phyloP scores from a whole-genome alignment of 1,284 basidiomycete genomes.

The Sporisorium sorghi region DNA sequence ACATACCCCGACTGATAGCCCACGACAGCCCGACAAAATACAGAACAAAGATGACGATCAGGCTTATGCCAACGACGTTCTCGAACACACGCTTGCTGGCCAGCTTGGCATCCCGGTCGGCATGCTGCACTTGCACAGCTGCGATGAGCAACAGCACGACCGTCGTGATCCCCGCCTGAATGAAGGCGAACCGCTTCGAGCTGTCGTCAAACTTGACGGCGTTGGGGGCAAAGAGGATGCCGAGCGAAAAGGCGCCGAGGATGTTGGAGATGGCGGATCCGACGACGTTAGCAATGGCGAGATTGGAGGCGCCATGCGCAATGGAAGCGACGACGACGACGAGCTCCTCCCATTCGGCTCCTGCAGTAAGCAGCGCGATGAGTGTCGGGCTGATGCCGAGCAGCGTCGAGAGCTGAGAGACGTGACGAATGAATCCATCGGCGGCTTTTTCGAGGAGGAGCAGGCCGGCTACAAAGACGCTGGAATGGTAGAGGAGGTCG shows the following conservation, averaged over 20 bases:
- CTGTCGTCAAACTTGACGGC: slow-evolving; percentile 39
- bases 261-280: slow-evolving; percentile 63
- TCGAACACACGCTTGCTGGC: slow-evolving; percentile 37
- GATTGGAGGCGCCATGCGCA: slow-evolving; percentile 36
- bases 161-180: slow-evolving; percentile 38
- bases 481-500: slow-evolving; percentile 32
- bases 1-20: slow-evolving; percentile 47
- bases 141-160: slow-evolving; percentile 33
- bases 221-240: slow-evolving; percentile 34
- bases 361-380: slow-evolving; percentile 47
- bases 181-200: slow-evolving; percentile 40
- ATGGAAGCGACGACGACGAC: slow-evolving; percentile 43
- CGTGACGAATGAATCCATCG: slow-evolving; percentile 37
- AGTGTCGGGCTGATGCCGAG: slow-evolving; percentile 40
- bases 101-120: slow-evolving; percentile 26
- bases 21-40: slow-evolving; percentile 48
- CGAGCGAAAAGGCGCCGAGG: slow-evolving; percentile 50
- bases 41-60: slow-evolving; percentile 38
- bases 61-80: slow-evolving; percentile 41
- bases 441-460: slow-evolving; percentile 38
- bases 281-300: slow-evolving; percentile 60
- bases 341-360: slow-evolving; percentile 57
- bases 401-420: slow-evolving; percentile 36
- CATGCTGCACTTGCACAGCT: slow-evolving; percentile 40
- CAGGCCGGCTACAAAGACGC: slow-evolving; percentile 38